Base-by-base conservation (phyloP, 2,329 filamentous ascomycete genomes). In the Alternaria rosae region DNA sequence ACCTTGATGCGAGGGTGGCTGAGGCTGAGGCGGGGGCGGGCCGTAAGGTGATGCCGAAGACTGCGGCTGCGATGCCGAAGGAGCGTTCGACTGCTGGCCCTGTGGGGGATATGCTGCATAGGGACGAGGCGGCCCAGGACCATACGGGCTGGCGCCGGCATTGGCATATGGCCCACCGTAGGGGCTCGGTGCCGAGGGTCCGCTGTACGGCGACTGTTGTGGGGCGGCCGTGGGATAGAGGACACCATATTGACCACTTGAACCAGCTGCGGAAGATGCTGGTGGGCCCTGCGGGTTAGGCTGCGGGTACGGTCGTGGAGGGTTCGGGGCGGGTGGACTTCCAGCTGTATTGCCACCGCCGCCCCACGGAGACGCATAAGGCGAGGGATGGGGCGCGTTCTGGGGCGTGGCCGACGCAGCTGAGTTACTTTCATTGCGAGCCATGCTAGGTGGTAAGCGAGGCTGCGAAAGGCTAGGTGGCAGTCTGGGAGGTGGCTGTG, bases 351-450 rank as follows among this genome's bases (percentile, higher is more conserved):
- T 73, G 3, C 75, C 70, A 4, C 75, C 75, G 38, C 75, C 76
- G 21, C 70, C 76, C 77, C 76, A 79, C 4, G 77, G 77, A 11
- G 77, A 79, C 4, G 76, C 72, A 48, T 78, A 78, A 13, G 77
- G 76, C 9, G 76, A 77, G 20, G 74, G 70, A 28, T 70, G 67
- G 9, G 75, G 68, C 2, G 68, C 70, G 38, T 67, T 60, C 43
- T 75, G 74, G n/a, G 76, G 59, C 28, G 70, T 65, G 28, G 70
- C 60, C 23, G 74, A 62, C 3, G 70, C 62, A 44, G 70, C 62
- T 17, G 74, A 65, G 63, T 66, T 35, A 69, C 65, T 48, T 71
- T 72, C 35, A 62, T 66, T 57, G 21, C 76, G 73, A 47, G 75
- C 72, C 64, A 79, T 73, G 54, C 77, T 79, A 1, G 77, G 77